Base-by-base conservation (phyloP, 2,329 filamentous ascomycete species). In the Xylariaceae sp. region DNA sequence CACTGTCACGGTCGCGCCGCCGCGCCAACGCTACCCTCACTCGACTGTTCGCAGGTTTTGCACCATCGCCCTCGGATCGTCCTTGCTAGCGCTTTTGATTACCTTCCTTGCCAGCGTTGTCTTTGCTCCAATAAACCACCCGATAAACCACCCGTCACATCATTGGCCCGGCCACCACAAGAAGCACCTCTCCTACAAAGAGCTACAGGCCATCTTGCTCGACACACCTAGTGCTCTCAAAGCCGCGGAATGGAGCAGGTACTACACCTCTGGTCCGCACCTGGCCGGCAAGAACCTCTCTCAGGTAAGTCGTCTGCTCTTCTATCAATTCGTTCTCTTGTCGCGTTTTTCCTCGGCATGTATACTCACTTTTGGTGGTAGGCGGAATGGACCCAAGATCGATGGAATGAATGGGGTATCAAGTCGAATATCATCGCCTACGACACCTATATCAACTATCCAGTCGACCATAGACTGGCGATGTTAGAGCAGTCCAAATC, bases 361-460 rank as follows among this genome's bases (percentile, higher is more conserved):
- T 38, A 9, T 32, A 9, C 19, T 26, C 28, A 17, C 26, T 13
- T 31, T 11, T 17, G n/a, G n/a, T 35, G 18, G 16, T 52, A 78
- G 75, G 85, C 83, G 3, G 64, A 81, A 34, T 91, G 86, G 86
- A 93, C 87, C 1, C 74, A 77, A 51, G 76, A 88, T 43, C 79
- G 74, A 52, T 88, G 87, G 84, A 70, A 81, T 52, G 76, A 83
- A 54, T 86, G 85, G 68, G 85, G 86, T 8, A 66, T 90, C 44
- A 56, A 79, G 43, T 72, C 79, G 2, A 65, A 71, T 12, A 81
- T 91, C 42, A 76, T 79, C 4, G 66, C 83, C 2, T 93, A 91
- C 57, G 84, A 90, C 45, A 76, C 83, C 28, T 90, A 87, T 52
- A 70, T 90, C 56, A 91, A 90, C 62, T 89, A 88, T 50, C 87